Base-by-base conservation (phyloP, 495 filamentous ascomycete genomes). In the Penicillium lagena region DNA sequence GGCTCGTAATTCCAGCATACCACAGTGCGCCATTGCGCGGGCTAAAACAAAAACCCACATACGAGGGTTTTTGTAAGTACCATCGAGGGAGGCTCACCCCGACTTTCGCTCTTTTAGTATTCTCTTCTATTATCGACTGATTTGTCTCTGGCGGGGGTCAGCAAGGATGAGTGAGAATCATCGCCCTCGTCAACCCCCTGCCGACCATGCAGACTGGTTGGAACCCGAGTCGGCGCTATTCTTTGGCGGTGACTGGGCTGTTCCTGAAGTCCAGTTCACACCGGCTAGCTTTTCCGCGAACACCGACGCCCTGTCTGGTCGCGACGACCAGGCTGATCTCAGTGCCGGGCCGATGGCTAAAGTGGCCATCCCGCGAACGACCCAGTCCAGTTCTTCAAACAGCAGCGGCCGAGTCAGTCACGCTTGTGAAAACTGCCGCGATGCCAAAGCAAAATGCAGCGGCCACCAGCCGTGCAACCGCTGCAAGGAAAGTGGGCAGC, bases 391-490 rank as follows among this genome's bases (percentile, higher is more conserved):
- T 48, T 51, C 37, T 39, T 55, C 52, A 51, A 62, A 59, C 34
- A 66, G 40, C 46, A 65, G 61, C 27, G 64, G 63, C 36, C 66
- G 73, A 12, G 68, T 73, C 37, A 67, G 67, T 46, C 69, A 66
- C 39, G 85, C 85, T 2, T 89, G 85, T 58, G 85, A 85, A 73
- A 82, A 82, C 34, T 89, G 85, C 64, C 72, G 84, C 9, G 82
- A 86, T 44, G 75, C 85, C 49, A 83, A 83, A 52, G 76, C 78
- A 46, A 82, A 81, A 59, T 81, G 78, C 56, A 80, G 70, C 46
- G 79, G 79, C 9, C 72, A 72, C 45, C 67, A 67, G 39, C 80
- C 80, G 33, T 84, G 80, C 55, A 70, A 72, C 35, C 71, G 80
- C 46, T 84, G 80, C 49, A 60, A 68, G 57, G 75, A 80, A 46